Percentiles rank a stretch among this genome's conserved stretches.
Conservation (phyloP, 495 filamentous ascomycete species). For the Aspergillus taichungensis region DNA sequence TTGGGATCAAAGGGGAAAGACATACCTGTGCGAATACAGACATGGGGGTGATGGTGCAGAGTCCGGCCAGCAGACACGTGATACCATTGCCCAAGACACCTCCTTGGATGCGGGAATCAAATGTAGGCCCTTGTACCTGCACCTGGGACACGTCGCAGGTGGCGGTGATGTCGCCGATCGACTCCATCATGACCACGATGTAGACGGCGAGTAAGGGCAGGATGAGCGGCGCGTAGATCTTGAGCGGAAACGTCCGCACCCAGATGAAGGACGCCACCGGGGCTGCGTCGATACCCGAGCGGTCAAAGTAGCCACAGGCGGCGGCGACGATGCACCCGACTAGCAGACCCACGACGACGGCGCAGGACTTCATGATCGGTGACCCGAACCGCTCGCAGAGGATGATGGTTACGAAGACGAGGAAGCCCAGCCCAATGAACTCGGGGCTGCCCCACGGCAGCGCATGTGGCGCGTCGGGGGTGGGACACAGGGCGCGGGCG, state of each 20-base stretch:
- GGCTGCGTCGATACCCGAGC: conserved; percentile 54
- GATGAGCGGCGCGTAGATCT: conserved; percentile 75
- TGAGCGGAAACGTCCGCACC: conserved; percentile 78
- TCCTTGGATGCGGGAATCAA: conserved; percentile 86
- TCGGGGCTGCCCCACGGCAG: conserved; percentile 82
- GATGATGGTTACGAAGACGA: conserved; percentile 84
- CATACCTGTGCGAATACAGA: conserved; percentile 50
- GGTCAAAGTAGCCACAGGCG: conserved; percentile 76
- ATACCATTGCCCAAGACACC: conserved; percentile 71
- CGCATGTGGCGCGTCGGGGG: conserved; percentile 62
- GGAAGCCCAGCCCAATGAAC: conserved; percentile 85
- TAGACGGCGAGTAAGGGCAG: conserved; percentile 80
- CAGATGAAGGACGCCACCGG: conserved; percentile 81
- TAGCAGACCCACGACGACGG: conserved; percentile 72
- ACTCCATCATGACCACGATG: conserved; percentile 81
- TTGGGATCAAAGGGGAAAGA: too few species aligned
- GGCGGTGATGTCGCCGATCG: conserved; percentile 61
- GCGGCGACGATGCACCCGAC: conserved; percentile 83
- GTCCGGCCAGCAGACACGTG: conserved; percentile 69
- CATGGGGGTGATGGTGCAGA: conserved; percentile 82
- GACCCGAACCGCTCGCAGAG: conserved; percentile 77
- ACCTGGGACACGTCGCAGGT: conserved; percentile 73
- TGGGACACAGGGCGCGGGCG: conserved; percentile 58
- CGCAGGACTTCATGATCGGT: conserved; percentile 66
- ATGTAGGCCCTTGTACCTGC: conserved; percentile 68